Base-by-base conservation (phyloP, 2,329 filamentous ascomycete genomes). In the Ophiocordyceps camponoti-floridani region DNA sequence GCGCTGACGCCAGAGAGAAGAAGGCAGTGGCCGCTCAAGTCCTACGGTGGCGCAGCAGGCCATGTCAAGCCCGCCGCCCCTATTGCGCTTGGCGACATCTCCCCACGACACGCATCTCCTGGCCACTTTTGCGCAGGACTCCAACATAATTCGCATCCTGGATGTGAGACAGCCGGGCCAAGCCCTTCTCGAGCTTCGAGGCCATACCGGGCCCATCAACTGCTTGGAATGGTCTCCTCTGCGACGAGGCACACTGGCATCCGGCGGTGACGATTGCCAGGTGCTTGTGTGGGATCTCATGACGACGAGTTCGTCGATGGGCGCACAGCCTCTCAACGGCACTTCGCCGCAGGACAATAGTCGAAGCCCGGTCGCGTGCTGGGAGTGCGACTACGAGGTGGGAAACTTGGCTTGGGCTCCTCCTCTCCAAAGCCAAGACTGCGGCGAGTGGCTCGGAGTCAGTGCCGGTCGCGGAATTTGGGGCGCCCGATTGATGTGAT, bases 111-210 rank as follows among this genome's bases (percentile, higher is more conserved):
- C 86, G 7, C 88, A 98, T 59, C 77, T 98, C 31, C 76, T 98
- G 33, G 89, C 89, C n/a, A 98, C 91, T 0, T 96, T 98, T 60
- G 89, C 91, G 16, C 82, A 87, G 56, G 91, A 96, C 58, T 94
- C 85, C 4, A 88, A 82, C 54, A 69, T 94, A 31, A 88, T 98
- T 57, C 85, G 91, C 42, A 94, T 98, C 45, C 77, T 98, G 28
- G 91, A 98, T 56, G 89, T 96, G 3, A 82, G 91, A 43, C 91
- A 98, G 63, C 91, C 91, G 0, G 91, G 91, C 6, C 91, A 95
- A 62, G 91, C 91, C 2, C 73, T 98, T 4, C 75, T 98, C 26
- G 91, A 98, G 60, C 77, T 98, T 35, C 84, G 84, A 42, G 91
- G 91, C 19, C 89, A 98, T 58, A 76, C 78, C 19, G 83, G 85